These are phyloP conservation scores for Cercospora beticola DNA, from an alignment of 2,329 filamentous ascomycete genomes.

Conservation along the genomic window DNA sequence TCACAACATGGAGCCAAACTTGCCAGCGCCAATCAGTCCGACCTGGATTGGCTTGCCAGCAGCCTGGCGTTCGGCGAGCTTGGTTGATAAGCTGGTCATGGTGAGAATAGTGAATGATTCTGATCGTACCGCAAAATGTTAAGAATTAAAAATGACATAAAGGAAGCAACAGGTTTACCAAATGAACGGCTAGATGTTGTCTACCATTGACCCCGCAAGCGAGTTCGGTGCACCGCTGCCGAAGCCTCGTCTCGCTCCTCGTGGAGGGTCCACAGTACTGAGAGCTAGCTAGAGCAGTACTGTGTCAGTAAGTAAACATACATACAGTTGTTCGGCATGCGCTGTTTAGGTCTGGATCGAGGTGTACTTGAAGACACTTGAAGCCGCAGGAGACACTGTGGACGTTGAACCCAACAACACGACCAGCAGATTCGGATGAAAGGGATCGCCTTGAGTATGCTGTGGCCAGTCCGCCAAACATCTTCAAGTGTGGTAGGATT, in stretches of 20 bases:
- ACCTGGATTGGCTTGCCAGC: slow-evolving; percentile 44
- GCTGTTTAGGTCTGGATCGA: not conserved
- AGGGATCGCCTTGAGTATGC: not conserved
- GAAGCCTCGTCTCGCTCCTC: slow-evolving; percentile 10
- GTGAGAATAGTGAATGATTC: not conserved
- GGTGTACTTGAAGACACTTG: not conserved
- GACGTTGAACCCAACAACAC: no score
- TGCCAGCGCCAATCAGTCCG: slow-evolving; percentile 49
- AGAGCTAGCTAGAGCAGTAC: not conserved
- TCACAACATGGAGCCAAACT: slow-evolving; percentile 50
- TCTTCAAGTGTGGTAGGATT: not conserved
- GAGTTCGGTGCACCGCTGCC: slow-evolving; percentile 13
- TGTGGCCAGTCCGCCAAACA: not conserved
- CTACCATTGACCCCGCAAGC: slow-evolving; percentile 13
- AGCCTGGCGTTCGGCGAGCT: slow-evolving; percentile 44
- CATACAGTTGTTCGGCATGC: not conserved
- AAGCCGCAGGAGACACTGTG: not conserved
- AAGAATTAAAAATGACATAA: not conserved
- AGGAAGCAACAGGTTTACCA: not conserved
- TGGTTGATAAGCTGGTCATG: slow-evolving; percentile 46
- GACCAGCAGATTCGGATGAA: not conserved
- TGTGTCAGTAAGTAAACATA: not conserved
- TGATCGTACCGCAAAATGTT: not conserved
- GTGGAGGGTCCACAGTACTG: not conserved
- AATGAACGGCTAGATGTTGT: not conserved